Conservation (phyloP, 345 rosid genomes). For the Eucalyptus melliodora region DNA sequence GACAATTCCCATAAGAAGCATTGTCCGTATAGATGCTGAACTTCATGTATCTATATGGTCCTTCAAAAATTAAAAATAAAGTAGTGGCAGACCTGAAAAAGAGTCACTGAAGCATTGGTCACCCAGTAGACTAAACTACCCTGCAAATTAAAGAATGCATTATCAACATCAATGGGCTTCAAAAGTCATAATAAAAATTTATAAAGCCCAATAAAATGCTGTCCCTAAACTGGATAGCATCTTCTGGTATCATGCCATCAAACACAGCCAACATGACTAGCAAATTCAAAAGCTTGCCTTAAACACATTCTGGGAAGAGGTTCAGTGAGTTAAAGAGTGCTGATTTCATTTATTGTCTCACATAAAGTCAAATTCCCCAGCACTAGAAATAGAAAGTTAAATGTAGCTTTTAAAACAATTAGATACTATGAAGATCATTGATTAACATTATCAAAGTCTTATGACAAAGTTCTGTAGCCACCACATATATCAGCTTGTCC, state of each 20-base stretch:
- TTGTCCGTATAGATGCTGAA: neutral
- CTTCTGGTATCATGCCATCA: neutral
- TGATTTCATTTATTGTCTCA: neutral
- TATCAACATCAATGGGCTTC: neutral
- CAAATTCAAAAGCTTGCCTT: neutral
- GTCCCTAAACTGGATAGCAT: neutral
- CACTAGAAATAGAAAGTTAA: neutral
- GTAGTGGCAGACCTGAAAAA: conserved; percentile 52
- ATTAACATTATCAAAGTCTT: neutral
- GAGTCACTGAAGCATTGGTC: conserved; percentile 62
- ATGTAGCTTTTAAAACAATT: neutral
- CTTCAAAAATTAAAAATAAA: neutral
- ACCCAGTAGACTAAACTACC: conserved; percentile 91
- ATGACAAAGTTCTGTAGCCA: neutral
- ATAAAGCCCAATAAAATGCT: neutral
- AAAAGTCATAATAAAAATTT: neutral
- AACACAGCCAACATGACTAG: neutral
- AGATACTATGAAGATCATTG: neutral
- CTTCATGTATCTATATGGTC: neutral
- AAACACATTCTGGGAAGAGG: neutral
- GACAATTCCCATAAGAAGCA: neutral
- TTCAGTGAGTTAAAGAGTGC: neutral
- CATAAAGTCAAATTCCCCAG: neutral
- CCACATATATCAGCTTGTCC: neutral
- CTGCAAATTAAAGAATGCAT: conserved; percentile 12